These are phyloP conservation scores for Lipomyces kockii DNA, from an alignment of 805 yeast species.

Conservation along the genomic window DNA sequence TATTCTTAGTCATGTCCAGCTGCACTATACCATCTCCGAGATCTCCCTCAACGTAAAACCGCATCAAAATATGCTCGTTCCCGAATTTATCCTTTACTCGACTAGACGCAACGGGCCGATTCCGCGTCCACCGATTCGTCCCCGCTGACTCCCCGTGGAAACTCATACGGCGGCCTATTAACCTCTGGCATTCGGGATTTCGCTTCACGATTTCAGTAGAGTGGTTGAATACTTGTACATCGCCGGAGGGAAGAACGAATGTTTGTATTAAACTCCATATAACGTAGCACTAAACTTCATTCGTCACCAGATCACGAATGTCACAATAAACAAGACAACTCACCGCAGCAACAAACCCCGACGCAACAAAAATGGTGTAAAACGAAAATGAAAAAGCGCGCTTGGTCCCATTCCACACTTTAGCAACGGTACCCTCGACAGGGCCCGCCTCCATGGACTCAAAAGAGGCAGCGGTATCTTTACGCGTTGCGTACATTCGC, in stretches of 20 bases:
- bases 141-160: slow-evolving; percentile 71
- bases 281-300: neutral
- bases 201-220: slow-evolving; percentile 74
- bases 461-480: neutral
- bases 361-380: neutral
- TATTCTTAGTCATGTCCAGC: slow-evolving; percentile 62
- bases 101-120: slow-evolving; percentile 68
- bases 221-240: slow-evolving; percentile 79
- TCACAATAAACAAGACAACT: neutral
- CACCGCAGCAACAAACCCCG: slow-evolving; percentile 6
- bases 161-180: slow-evolving; percentile 64
- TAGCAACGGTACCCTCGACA: neutral
- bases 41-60: slow-evolving; percentile 75
- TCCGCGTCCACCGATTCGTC: slow-evolving; percentile 78
- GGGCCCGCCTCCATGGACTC: neutral
- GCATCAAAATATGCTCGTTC: slow-evolving; percentile 73
- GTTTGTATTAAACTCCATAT: slow-evolving; percentile 55
- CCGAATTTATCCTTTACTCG: slow-evolving; percentile 67
- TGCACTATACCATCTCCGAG: slow-evolving; percentile 65
- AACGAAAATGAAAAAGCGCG: slow-evolving; percentile 11
- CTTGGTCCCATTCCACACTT: slow-evolving; percentile 7
- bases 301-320: neutral
- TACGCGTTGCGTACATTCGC: neutral
- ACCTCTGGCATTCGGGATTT: slow-evolving; percentile 59
- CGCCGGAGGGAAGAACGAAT: slow-evolving; percentile 81